Percentiles rank a stretch among this genome's conserved stretches.
Conservation (phyloP, 768 basidiomycete species). For the Trametes punicea region DNA sequence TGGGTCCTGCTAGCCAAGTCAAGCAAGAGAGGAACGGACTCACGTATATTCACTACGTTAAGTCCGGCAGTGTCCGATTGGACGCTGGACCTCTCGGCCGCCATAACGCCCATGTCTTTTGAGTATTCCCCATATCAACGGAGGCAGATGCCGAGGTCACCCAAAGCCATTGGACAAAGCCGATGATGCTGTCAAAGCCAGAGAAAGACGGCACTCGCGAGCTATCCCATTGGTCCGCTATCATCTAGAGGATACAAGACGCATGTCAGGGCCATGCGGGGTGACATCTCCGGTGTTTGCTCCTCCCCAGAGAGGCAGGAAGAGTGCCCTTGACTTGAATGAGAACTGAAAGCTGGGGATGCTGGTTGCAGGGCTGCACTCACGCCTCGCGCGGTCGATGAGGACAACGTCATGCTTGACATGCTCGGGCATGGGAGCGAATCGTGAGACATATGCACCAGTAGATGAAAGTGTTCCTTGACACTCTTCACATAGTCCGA, state of each 20-base stretch:
- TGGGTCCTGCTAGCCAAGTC: neutral
- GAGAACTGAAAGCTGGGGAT: too few relatives aligned
- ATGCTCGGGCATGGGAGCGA: too few relatives aligned
- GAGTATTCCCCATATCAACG: neutral
- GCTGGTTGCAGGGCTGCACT: too few relatives aligned
- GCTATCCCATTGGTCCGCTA: neutral
- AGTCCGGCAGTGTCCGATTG: neutral
- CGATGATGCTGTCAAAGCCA: neutral
- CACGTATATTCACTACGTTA: neutral
- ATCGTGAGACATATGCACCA: too few relatives aligned
- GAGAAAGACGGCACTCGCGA: neutral
- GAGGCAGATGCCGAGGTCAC: neutral
- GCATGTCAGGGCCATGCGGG: neutral
- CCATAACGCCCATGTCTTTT: neutral
- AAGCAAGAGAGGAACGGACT: neutral
- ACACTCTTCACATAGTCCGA: too few relatives aligned
- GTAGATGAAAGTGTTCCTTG: too few relatives aligned
- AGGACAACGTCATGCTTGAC: too few relatives aligned
- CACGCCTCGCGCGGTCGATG: too few relatives aligned
- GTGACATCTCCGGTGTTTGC: neutral
- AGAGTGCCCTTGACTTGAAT: neutral
- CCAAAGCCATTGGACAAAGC: neutral
- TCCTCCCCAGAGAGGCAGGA: neutral
- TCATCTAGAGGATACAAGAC: neutral
- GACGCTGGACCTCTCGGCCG: neutral